These are phyloP conservation scores for Metarhizium sp. DNA, from an alignment of 2,329 filamentous ascomycete genomes.

Conservation along the genomic window DNA sequence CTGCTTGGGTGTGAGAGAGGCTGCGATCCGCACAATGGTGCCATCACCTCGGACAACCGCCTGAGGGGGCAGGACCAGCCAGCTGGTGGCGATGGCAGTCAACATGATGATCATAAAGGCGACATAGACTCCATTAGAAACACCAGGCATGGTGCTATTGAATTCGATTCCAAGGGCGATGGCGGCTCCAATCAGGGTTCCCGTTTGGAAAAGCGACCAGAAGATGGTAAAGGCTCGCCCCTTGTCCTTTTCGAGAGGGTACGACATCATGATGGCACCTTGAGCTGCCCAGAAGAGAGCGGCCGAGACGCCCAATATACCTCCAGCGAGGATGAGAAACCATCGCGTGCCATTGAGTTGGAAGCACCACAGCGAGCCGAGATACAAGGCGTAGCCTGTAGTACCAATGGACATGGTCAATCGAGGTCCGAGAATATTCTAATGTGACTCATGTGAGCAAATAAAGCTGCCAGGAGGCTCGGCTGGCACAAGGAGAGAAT, in stretches of 20 bases:
- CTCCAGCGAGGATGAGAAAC: conserved; percentile 53
- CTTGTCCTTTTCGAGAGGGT: conserved; percentile 72
- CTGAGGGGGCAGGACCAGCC: conserved; percentile 9
- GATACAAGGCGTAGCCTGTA: conserved; percentile 5
- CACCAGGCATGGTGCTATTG: conserved; percentile 2
- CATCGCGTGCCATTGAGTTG: conserved; percentile 4
- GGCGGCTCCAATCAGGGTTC: conserved; percentile 64
- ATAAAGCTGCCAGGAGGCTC: background rate
- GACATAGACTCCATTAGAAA: conserved; percentile 5
- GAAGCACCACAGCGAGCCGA: conserved; percentile 7
- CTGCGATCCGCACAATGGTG: conserved; percentile 3
- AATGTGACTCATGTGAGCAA: background rate
- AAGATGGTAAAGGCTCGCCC: conserved; percentile 84
- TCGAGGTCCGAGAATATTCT: conserved; percentile 5
- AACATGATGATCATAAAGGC: conserved; percentile 8
- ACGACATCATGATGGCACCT: conserved; percentile 82
- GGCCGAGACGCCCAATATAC: conserved; percentile 65
- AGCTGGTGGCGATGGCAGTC: conserved; percentile 8
- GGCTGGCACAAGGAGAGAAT: background rate
- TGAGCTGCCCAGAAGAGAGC: conserved; percentile 75
- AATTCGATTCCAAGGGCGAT: conserved; percentile 16
- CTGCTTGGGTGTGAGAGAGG: conserved; percentile 6
- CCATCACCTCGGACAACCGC: conserved; percentile 8
- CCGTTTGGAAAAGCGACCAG: conserved; percentile 92
- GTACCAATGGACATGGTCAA: conserved; percentile 4